phyloP scores from a whole-genome alignment of 179 eudicot species.

The Carnegiea gigantea region DNA sequence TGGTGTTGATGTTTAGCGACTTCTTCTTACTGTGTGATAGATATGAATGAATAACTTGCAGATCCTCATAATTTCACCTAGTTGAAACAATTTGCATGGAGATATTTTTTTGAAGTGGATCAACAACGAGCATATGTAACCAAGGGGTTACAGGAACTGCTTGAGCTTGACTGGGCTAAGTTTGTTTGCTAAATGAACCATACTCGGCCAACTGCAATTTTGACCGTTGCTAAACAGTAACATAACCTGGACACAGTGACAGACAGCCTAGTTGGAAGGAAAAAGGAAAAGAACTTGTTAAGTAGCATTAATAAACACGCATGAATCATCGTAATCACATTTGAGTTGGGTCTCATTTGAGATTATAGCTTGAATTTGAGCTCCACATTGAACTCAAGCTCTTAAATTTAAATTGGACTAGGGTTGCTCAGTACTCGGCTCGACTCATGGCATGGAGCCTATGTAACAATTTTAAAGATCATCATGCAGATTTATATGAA shows the following conservation, averaged over 20 bases:
- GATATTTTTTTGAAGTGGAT: background rate
- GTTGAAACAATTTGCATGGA: background rate
- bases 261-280: background rate
- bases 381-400: background rate
- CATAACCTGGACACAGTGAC: too few relatives aligned
- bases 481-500: too few relatives aligned
- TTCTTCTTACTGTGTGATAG: background rate
- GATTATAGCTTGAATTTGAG: background rate
- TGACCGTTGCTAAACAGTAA: too few relatives aligned
- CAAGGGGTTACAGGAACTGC: background rate
- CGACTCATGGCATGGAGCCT: too few relatives aligned
- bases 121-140: background rate
- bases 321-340: too few relatives aligned
- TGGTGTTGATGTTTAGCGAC: conserved; percentile 15
- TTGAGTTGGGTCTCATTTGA: background rate
- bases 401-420: too few relatives aligned
- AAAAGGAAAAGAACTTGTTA: too few relatives aligned
- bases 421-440: too few relatives aligned
- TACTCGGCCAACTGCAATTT: background rate
- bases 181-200: background rate
- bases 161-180: background rate
- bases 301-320: too few relatives aligned
- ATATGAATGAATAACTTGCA: background rate
- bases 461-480: too few relatives aligned
- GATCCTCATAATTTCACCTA: too few relatives aligned